These are phyloP conservation scores for Candida khao-thaluensis DNA, from an alignment of 805 yeast species.

Conservation along the genomic window DNA sequence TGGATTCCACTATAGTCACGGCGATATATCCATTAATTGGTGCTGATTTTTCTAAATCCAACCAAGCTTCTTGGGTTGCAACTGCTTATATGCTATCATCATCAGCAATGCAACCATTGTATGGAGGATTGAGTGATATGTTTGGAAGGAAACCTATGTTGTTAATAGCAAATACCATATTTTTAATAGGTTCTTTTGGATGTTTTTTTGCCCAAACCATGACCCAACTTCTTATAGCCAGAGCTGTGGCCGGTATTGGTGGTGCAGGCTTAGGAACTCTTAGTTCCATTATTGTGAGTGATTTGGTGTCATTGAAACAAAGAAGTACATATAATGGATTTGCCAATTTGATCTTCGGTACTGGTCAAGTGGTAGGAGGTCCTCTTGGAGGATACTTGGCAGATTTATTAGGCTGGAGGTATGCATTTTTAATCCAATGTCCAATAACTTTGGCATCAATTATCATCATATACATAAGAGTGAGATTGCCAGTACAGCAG, in stretches of 20 bases:
- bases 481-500: slow-evolving; percentile 18
- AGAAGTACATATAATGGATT: slow-evolving; percentile 56
- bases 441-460: slow-evolving; percentile 45
- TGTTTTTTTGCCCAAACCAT: slow-evolving; percentile 49
- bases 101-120: slow-evolving; percentile 69
- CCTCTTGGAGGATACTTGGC: slow-evolving; percentile 57
- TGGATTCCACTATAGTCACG: slow-evolving; percentile 68
- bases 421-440: slow-evolving; percentile 37
- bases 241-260: slow-evolving; percentile 58
- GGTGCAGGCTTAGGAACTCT: slow-evolving; percentile 51
- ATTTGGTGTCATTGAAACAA: slow-evolving; percentile 49
- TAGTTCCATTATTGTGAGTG: slow-evolving; percentile 53
- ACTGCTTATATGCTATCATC: slow-evolving; percentile 64
- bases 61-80: slow-evolving; percentile 67
- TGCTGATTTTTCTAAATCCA: slow-evolving; percentile 58
- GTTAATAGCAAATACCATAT: slow-evolving; percentile 40
- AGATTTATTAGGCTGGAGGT: slow-evolving; percentile 51
- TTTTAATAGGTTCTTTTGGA: slow-evolving; percentile 45
- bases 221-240: slow-evolving; percentile 45
- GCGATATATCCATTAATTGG: slow-evolving; percentile 64
- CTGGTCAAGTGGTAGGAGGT: slow-evolving; percentile 49
- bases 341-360: slow-evolving; percentile 47
- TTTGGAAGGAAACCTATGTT: slow-evolving; percentile 61
- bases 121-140: slow-evolving; percentile 68
- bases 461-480: too few species aligned